A percentile compares a stretch with the other conserved stretches of the same genome.
Evolutionary conservation across 768 basidiomycete species (phyloP).

Genomic region (Pilatotrama ljubarskyi): DNA sequence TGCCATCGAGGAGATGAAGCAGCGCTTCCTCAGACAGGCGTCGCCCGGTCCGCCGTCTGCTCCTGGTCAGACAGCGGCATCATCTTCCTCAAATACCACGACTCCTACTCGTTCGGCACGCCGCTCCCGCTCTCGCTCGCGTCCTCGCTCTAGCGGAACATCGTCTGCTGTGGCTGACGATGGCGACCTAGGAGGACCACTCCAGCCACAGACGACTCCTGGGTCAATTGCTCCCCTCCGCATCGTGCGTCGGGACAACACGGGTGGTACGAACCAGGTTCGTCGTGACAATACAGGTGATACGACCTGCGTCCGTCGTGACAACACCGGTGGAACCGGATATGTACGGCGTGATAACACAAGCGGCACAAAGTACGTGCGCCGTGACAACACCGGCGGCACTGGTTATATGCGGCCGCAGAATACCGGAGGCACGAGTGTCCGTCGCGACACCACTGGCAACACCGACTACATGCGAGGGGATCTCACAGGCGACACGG

Average conservation of each 20-base stretch:
- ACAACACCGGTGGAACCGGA: neutral
- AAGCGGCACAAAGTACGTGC: neutral
- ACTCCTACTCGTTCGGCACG: slow-evolving; percentile 22
- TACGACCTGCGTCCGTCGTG: neutral
- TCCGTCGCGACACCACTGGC: slow-evolving; percentile 11
- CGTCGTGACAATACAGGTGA: slow-evolving; percentile 8
- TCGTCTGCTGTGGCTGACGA: slow-evolving; percentile 1
- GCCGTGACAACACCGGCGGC: slow-evolving; percentile 4
- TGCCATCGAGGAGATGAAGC: slow-evolving; percentile 66
- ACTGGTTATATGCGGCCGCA: slow-evolving; percentile 1
- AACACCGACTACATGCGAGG: neutral
- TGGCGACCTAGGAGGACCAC: neutral
- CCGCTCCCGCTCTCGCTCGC: slow-evolving; percentile 17
- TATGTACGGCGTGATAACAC: slow-evolving; percentile 1
- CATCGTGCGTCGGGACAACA: slow-evolving; percentile 12
- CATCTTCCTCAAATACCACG: slow-evolving; percentile 18
- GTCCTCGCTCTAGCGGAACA: slow-evolving; percentile 13
- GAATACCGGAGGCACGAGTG: neutral
- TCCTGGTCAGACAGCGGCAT: slow-evolving; percentile 13
- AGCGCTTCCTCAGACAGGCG: slow-evolving; percentile 45
- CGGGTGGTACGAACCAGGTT: slow-evolving; percentile 1
- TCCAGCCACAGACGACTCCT: neutral
- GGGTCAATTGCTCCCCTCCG: slow-evolving; percentile 5
- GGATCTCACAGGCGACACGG: slow-evolving; percentile 11
- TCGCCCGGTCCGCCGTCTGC: slow-evolving; percentile 26